phyloP scores from a whole-genome alignment of 345 rosid species.

The Salix caprea region DNA sequence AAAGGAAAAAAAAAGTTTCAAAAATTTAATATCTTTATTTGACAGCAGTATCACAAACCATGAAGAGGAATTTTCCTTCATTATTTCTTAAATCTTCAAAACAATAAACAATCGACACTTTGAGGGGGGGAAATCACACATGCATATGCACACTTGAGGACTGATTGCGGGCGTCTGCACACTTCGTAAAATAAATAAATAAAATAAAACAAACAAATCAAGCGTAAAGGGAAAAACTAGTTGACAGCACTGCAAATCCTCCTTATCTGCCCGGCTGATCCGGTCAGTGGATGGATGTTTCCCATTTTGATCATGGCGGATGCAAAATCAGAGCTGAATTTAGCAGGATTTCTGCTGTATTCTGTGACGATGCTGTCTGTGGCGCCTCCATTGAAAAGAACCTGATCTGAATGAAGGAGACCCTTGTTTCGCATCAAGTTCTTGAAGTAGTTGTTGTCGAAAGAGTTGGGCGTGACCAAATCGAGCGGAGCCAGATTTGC shows the following conservation, averaged over 20 bases:
- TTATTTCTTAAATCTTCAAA: too few species aligned
- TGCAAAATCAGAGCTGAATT: conserved; percentile 27
- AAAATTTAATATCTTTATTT: too few species aligned
- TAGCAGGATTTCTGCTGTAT: conserved; percentile 1
- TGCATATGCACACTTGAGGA: too few species aligned
- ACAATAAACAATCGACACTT: too few species aligned
- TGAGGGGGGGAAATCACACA: too few species aligned
- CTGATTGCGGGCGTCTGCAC: not conserved
- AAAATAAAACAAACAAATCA: not conserved
- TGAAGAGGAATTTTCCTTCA: too few species aligned
- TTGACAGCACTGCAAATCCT: conserved; percentile 35
- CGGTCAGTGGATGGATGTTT: conserved; percentile 35
- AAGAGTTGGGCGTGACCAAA: conserved; percentile 18
- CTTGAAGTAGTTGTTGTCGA: conserved; percentile 18
- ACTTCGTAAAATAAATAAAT: not conserved
- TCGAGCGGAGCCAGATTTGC: conserved; percentile 9
- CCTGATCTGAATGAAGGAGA: conserved; percentile 18
- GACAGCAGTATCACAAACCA: too few species aligned
- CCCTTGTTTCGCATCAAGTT: conserved; percentile 13
- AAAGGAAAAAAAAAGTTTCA: too few species aligned
- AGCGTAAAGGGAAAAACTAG: not conserved
- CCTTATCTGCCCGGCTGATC: conserved; percentile 35
- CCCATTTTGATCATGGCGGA: conserved; percentile 54
- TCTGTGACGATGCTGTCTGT: conserved; percentile 11
- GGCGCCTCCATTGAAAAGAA: conserved; percentile 18